These are phyloP conservation scores for Colletotrichum aenigma DNA, from an alignment of 2,329 filamentous ascomycete genomes.

Conservation along the genomic window DNA sequence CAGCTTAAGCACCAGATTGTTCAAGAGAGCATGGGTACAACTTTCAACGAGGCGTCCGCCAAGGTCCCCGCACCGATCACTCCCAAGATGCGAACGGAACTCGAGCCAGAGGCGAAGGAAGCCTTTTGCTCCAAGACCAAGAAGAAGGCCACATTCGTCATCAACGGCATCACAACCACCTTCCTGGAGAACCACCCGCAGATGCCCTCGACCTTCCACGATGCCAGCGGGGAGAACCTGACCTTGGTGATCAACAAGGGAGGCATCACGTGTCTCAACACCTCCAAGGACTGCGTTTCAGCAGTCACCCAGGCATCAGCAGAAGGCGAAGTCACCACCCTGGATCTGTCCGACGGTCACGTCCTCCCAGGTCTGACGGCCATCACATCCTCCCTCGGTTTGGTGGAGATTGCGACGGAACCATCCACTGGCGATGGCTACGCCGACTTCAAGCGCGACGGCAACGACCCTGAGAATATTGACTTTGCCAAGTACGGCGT, in stretches of 20 bases:
- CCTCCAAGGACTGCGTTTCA: slow-evolving; percentile 4
- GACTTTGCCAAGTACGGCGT: slow-evolving; percentile 44
- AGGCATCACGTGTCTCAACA: slow-evolving; percentile 40
- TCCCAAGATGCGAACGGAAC: slow-evolving; percentile 26
- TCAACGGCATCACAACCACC: slow-evolving; percentile 40
- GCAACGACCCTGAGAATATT: slow-evolving; percentile 30
- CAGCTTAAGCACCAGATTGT: slow-evolving; percentile 36
- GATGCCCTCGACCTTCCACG: not conserved
- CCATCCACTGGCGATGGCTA: slow-evolving; percentile 50
- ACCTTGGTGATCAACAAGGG: slow-evolving; percentile 46
- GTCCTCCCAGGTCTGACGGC: slow-evolving; percentile 54
- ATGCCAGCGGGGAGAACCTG: slow-evolving; percentile 23
- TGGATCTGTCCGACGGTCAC: slow-evolving; percentile 49
- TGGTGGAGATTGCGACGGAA: slow-evolving; percentile 52
- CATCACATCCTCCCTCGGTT: slow-evolving; percentile 50
- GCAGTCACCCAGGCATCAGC: slow-evolving; percentile 30
- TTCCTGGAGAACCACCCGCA: slow-evolving; percentile 32
- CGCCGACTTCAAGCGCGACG: slow-evolving; percentile 29
- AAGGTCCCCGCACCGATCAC: not conserved
- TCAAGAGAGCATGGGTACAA: slow-evolving; percentile 26
- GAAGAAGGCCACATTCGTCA: slow-evolving; percentile 30
- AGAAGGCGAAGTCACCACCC: slow-evolving; percentile 25
- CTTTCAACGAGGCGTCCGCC: slow-evolving; percentile 7
- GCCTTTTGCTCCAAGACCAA: slow-evolving; percentile 27
- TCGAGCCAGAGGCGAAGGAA: slow-evolving; percentile 24